phyloP scores from a whole-genome alignment of 257 asterid genomes.

The Petunia axillaris region DNA sequence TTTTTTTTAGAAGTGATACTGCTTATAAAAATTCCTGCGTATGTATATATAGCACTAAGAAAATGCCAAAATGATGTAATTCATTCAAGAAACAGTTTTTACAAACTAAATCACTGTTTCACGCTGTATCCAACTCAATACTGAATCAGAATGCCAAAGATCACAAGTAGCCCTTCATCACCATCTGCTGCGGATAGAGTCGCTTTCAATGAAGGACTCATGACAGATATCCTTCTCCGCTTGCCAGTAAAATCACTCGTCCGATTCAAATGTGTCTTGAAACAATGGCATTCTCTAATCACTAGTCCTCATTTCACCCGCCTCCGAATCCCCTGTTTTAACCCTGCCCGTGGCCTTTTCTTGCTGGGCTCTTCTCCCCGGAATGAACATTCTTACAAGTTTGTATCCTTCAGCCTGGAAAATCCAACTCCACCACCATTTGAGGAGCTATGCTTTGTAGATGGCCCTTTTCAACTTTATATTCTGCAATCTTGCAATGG shows the following conservation, averaged over 20 bases:
- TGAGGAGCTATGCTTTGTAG: too few species aligned
- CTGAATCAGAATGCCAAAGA: background rate
- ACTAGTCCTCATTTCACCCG: background rate
- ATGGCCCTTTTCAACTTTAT: constrained; percentile 4
- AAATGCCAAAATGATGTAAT: too few species aligned
- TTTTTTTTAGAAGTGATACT: too few species aligned
- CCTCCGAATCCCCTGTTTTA: background rate
- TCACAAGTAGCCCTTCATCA: background rate
- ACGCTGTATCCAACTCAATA: too few species aligned
- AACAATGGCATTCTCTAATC: background rate
- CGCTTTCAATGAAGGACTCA: background rate
- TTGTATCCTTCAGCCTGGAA: too few species aligned
- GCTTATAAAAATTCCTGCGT: too few species aligned
- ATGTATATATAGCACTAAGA: too few species aligned
- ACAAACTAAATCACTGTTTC: too few species aligned
- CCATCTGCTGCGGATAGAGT: background rate
- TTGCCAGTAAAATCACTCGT: background rate
- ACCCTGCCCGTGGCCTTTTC: background rate
- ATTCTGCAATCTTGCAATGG: constrained; percentile 51
- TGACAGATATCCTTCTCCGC: background rate
- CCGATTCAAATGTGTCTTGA: background rate
- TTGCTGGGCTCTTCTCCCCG: too few species aligned
- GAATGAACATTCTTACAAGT: too few species aligned
- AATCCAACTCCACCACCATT: too few species aligned
- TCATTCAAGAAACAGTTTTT: too few species aligned